Evolutionary conservation across 2,329 filamentous ascomycete genomes (phyloP), one percentile per base, ranked within the genome.

Genomic region (Didymella exigua): DNA sequence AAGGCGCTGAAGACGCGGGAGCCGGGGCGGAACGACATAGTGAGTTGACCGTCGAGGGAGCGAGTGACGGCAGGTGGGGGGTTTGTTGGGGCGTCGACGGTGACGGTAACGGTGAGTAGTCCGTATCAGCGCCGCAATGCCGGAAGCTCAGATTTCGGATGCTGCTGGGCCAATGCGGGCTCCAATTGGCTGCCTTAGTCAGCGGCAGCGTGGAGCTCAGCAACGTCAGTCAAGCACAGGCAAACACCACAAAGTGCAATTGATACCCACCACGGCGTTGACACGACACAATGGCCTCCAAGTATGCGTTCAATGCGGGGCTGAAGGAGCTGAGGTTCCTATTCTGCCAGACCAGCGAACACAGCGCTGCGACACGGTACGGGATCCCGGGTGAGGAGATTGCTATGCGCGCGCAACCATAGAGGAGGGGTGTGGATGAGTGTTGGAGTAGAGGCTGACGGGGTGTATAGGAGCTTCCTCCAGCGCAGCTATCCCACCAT

Each of bases 301-400:
- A 95, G 84, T 97, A 96, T 81, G 91, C 87, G 69, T 99, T 99
- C 80, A 85, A 86, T 67, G 89, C 91, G 77, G 82, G 86, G 65
- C 84, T 99, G 76, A 96, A 92, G 84, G 95, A 99, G 84, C 84
- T 99, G 76, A 90, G 95, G 75, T 99, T 99, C 81, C 84, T 96
- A 70, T 93, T 98, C 81, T 98, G 95, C 83, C 93, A 98, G 80
- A 93, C 91, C 48, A 90, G 89, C 64, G 89, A 96, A 75, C 88
- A 91, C 75, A 96, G 93, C 82, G 89, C 91, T 71, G 88, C 91
- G 61, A 89, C 90, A 62, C 88, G 95, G 95, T 96, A 82, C 73
- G 72, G 19, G 63, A 52, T 13, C 55, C 30, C 37, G 18, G 3
- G 38, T 9, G 47, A 26, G 13, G 48, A 37, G 29, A 19, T 43